A percentile compares a stretch with the other conserved stretches of the same genome.
phyloP scores from a whole-genome alignment of 2,329 filamentous ascomycete species.

The Fusarium dlaminii region DNA sequence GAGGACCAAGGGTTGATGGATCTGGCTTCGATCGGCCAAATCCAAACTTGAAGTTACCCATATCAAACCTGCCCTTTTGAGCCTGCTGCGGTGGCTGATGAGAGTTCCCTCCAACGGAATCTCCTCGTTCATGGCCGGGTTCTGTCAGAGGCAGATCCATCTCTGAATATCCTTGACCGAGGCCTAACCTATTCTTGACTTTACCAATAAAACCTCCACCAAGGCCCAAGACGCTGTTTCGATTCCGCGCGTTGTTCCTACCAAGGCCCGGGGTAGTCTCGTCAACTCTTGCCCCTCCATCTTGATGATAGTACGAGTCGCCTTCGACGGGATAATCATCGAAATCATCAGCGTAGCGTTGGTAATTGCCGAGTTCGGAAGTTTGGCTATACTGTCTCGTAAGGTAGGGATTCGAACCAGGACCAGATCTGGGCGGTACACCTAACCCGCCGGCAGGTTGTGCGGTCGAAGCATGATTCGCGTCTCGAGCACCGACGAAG shows the following conservation, averaged over 20 bases:
- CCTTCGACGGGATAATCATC: conserved; percentile 84
- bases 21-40: conserved; percentile 87
- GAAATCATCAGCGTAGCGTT: conserved; percentile 87
- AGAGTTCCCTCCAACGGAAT: conserved; percentile 53
- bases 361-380: conserved; percentile 86
- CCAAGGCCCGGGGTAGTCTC: conserved; percentile 57
- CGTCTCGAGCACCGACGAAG: conserved; percentile 78
- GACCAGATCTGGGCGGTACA: conserved; percentile 25
- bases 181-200: conserved; percentile 90
- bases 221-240: conserved; percentile 88
- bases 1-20: conserved; percentile 88
- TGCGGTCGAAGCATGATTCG: conserved; percentile 56
- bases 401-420: conserved; percentile 55
- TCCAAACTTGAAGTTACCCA: conserved; percentile 89
- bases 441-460: conserved; percentile 50
- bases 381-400: conserved; percentile 74
- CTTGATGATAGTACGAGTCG: conserved; percentile 87
- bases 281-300: conserved; percentile 68
- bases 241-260: conserved; percentile 70
- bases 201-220: conserved; percentile 88
- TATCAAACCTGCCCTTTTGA: conserved; percentile 63
- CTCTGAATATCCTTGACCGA: conserved; percentile 90
- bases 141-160: conserved; percentile 98
- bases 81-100: conserved; percentile 49
- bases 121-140: conserved; percentile 57